Base-by-base conservation (phyloP, 2,329 filamentous ascomycete species). In the Aspergillus brunneoviolaceus region DNA sequence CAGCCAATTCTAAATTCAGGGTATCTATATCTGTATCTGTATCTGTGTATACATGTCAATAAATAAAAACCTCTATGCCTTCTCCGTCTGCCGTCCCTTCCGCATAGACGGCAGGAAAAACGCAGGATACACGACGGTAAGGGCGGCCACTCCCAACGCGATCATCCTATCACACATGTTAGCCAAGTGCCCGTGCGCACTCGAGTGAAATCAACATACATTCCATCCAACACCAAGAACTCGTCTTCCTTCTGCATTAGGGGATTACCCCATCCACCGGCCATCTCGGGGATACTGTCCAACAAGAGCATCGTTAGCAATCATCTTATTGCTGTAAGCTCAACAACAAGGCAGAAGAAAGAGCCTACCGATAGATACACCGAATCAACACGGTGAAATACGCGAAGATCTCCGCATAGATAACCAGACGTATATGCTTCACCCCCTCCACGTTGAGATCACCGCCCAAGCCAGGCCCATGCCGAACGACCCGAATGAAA, bases 251-350 rank as follows among this genome's bases (percentile, higher is more conserved):
- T 77, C 55, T 75, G 74, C 80, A 81, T 81, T 48, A 81, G 63
- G 0, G 73, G 69, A 51, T 76, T 79, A 23, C 79, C 79, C 80
- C 80, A 82, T 4, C 80, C 80, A 25, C 79, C 79, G 4, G 79
- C 77, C 80, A 82, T 81, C 65, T 82, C 80, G 4, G 80, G 80
- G 6, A 82, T 71, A 70, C 79, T 81, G 60, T 19, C 54, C 54
- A 62, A 49, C 39, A 63, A 60, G 25, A 58, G 23, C 7, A 29
- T 29, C 27, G 5, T 47, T 48, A 60, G 29, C 45, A 27, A 49
- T 12, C 10, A 54, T 9, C n/a, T 14, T 5, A 4, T 51, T 2
- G 27, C 19, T 23, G 6, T 3, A 29, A 21, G 14, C 14, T 3
- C 27, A 29, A 29, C 27, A n/a, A 9, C 4, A 23, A n/a, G 16